phyloP scores from a whole-genome alignment of 139 green algal genomes.

The Picocystis salinarum region DNA sequence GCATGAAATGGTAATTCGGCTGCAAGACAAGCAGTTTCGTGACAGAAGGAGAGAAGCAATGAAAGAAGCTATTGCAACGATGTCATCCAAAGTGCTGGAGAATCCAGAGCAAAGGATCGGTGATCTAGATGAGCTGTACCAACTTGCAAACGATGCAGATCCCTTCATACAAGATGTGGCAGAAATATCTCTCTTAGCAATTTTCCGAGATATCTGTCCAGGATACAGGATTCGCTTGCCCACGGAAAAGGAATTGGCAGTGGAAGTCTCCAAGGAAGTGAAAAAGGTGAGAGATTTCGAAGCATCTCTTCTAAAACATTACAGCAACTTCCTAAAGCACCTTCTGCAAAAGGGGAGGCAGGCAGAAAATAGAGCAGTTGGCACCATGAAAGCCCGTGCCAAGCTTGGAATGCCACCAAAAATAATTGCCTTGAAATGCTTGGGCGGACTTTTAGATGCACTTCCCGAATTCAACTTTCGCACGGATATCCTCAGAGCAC shows the following conservation, averaged over 20 bases:
- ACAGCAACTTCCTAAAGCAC: slow-evolving; percentile 57
- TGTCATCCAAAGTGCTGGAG: too few relatives aligned
- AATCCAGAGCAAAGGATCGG: too few relatives aligned
- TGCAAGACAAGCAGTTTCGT: too few relatives aligned
- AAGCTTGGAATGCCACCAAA: slow-evolving; percentile 4
- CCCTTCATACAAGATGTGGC: too few relatives aligned
- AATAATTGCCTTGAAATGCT: slow-evolving; percentile 45
- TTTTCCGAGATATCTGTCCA: slow-evolving; percentile 70
- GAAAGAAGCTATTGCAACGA: too few relatives aligned
- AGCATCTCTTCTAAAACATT: slow-evolving; percentile 42
- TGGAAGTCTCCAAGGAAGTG: slow-evolving; percentile 67
- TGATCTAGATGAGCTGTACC: too few relatives aligned
- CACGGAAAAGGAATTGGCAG: slow-evolving; percentile 38
- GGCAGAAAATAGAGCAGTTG: slow-evolving; percentile 3
- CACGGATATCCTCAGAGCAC: slow-evolving; percentile 20
- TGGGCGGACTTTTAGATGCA: slow-evolving; percentile 40
- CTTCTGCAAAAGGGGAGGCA: slow-evolving; percentile 19
- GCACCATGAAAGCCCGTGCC: slow-evolving; percentile 7
- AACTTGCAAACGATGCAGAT: too few relatives aligned
- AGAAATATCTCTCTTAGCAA: slow-evolving; percentile 51
- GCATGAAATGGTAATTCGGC: too few relatives aligned
- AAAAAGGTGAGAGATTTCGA: slow-evolving; percentile 54
- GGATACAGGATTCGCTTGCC: slow-evolving; percentile 63
- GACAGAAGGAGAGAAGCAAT: too few relatives aligned
- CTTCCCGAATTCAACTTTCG: slow-evolving; percentile 74